These are phyloP conservation scores for Talaromyces pinophilus DNA, from an alignment of 2,329 filamentous ascomycete species.

Conservation along the genomic window DNA sequence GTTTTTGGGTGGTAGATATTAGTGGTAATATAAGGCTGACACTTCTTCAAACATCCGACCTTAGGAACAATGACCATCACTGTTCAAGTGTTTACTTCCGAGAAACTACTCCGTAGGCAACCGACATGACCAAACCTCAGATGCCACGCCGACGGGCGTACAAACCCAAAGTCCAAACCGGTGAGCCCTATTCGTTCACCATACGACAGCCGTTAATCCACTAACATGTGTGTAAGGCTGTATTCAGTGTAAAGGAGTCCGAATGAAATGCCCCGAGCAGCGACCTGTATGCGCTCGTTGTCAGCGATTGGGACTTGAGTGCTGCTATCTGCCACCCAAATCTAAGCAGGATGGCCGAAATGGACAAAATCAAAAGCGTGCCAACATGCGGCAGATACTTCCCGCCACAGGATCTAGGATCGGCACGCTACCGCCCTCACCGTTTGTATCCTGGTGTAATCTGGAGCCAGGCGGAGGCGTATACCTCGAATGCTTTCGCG, in stretches of 20 bases:
- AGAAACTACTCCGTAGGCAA: not conserved
- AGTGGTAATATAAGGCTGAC: too few relatives aligned
- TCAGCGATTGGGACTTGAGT: constrained; percentile 1
- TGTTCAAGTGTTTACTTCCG: not conserved
- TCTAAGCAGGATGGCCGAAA: not conserved
- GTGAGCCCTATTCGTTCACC: not conserved
- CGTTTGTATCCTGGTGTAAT: not conserved
- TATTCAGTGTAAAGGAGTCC: constrained; percentile 2
- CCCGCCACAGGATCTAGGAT: not conserved
- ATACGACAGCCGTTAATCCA: not conserved
- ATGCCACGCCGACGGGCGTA: not conserved
- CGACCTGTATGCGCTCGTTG: constrained; percentile 11
- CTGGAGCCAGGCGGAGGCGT: constrained; percentile 2
- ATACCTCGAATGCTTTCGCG: constrained; percentile 6
- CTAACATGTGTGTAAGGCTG: not conserved
- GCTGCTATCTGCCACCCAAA: constrained; percentile 2
- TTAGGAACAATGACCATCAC: not conserved
- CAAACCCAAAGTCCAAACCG: constrained; percentile 6
- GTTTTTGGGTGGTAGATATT: too few relatives aligned
- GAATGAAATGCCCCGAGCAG: constrained; percentile 14
- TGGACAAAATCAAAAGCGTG: not conserved
- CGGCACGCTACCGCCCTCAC: not conserved
- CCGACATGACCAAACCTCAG: not conserved
- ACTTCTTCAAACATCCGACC: not conserved
- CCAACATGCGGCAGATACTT: not conserved